Evolutionary conservation across 805 yeast species (phyloP).

Genomic region (Candida glaebosa): DNA sequence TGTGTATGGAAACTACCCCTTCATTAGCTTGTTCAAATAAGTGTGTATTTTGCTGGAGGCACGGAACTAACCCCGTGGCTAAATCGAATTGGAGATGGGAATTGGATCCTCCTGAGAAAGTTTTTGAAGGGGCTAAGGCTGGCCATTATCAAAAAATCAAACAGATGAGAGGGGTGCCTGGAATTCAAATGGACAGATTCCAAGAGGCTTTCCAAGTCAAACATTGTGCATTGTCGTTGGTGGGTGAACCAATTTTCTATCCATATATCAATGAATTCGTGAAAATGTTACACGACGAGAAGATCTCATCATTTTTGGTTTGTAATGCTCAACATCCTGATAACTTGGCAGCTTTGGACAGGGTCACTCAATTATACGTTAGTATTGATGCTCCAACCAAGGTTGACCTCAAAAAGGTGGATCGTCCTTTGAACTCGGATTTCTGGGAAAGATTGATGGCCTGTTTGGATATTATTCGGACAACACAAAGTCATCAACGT

Average conservation of each 20-base stretch:
- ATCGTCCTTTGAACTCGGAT: slow-evolving; percentile 84
- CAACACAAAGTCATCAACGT: slow-evolving; percentile 75
- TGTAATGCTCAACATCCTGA: slow-evolving; percentile 97
- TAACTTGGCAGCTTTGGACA: slow-evolving; percentile 60
- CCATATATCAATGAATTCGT: slow-evolving; percentile 87
- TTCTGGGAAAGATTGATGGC: slow-evolving; percentile 86
- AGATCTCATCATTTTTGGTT: slow-evolving; percentile 82
- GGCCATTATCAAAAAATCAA: slow-evolving; percentile 92
- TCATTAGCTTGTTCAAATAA: slow-evolving; percentile 90
- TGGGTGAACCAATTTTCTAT: slow-evolving; percentile 93
- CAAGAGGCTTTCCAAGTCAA: slow-evolving; percentile 85
- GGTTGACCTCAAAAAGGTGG: slow-evolving; percentile 73
- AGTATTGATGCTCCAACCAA: slow-evolving; percentile 94
- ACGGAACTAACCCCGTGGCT: slow-evolving; percentile 95
- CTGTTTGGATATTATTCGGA: slow-evolving; percentile 75
- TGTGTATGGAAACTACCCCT: slow-evolving; percentile 96
- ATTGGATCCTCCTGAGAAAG: slow-evolving; percentile 82
- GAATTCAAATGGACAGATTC: slow-evolving; percentile 84
- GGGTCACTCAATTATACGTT: slow-evolving; percentile 88
- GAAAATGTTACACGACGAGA: slow-evolving; percentile 71
- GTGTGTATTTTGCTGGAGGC: slow-evolving; percentile 97
- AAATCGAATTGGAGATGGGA: slow-evolving; percentile 94
- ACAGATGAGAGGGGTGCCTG: slow-evolving; percentile 95
- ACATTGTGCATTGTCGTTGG: slow-evolving; percentile 89
- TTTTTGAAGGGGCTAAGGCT: slow-evolving; percentile 77